Base-by-base conservation (phyloP, 768 basidiomycete species). In the Tylopilus intermedius region DNA sequence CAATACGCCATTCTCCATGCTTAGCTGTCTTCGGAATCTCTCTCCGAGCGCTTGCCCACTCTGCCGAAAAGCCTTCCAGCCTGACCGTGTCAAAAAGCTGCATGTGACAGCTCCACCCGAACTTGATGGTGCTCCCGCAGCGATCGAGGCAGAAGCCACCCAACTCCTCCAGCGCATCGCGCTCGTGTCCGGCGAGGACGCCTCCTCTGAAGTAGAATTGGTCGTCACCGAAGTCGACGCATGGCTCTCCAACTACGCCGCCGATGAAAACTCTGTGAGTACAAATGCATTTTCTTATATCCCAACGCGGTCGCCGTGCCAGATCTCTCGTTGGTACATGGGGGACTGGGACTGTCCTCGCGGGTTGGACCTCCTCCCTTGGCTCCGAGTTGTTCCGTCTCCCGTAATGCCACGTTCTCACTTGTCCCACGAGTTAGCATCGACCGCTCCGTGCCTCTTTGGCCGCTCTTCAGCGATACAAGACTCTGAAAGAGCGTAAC, bases 41-140 rank as follows among this genome's bases (percentile, higher is more conserved):
- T 64, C 67, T 21, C 79, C 82, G 50, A 73, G 73, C 14, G 71
- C 73, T 45, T 88, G 86, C 53, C 86, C 86, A 2, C 75, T 87
- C 26, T 88, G 86, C 66, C 79, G 86, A 59, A 84, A 82, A 62
- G 45, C 72, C 0, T 88, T 81, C 70, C 64, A 70, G 39, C 72
- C 74, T n/a, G 77, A 79, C 40, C 76, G 79, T 51, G 69, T 82
- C 62, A 85, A 83, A 71, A 83, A 78, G 62, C 70, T 88, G n/a
- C 82, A 86, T 66, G 78, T 88, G 59, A 84, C 67, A 45, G 59
- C 81, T 58, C 73, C 72, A 47, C 68, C 71, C 47, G 73, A 71
- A 13, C 53, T 63, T 11, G 59, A 66, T 43, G 65, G 73, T 35
- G 71, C 72, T 37, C 62, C 62, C 44, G 68, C 65, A 51, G 75